These are phyloP conservation scores for Fusarium temperatum DNA, from an alignment of 2,329 filamentous ascomycete genomes.

Conservation along the genomic window DNA sequence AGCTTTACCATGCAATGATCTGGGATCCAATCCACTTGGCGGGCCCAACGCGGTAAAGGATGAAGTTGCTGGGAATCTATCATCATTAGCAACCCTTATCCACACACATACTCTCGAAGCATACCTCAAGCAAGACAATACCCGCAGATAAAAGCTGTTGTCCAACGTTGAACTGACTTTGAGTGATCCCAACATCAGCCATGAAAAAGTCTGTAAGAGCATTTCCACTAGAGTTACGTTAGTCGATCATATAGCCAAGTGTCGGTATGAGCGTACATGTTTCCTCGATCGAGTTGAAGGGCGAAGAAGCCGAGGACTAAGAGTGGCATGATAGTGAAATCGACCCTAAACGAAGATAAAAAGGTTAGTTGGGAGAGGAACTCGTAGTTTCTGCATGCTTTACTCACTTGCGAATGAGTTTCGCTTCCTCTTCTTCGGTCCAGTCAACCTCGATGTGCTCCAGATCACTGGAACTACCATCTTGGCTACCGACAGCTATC, in stretches of 20 bases:
- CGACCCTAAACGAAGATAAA: conserved; percentile 47
- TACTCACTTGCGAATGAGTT: conserved; percentile 42
- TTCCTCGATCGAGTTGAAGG: conserved; percentile 51
- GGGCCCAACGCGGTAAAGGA: conserved; percentile 57
- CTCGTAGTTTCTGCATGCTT: background rate
- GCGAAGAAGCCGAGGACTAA: conserved; percentile 58
- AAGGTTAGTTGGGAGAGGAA: no score
- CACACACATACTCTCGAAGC: background rate
- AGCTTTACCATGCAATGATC: conserved; percentile 45
- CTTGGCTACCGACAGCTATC: conserved; percentile 2
- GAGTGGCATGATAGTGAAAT: conserved; percentile 56
- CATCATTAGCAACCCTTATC: background rate
- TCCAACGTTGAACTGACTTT: conserved; percentile 59
- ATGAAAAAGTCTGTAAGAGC: conserved; percentile 58
- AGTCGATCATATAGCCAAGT: background rate
- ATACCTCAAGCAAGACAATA: conserved; percentile 54
- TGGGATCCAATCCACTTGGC: conserved; percentile 53
- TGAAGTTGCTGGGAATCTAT: conserved; percentile 54
- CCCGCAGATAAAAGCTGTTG: conserved; percentile 57
- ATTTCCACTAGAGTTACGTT: conserved; percentile 43
- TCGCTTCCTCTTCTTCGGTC: conserved; percentile 42
- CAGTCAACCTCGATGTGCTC: conserved; percentile 36
- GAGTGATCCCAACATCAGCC: conserved; percentile 55
- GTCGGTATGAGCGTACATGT: conserved; percentile 43
- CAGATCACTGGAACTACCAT: conserved; percentile 18